Base-by-base conservation (phyloP, 352 stramenopile species). In the Phytophthora idaei region DNA sequence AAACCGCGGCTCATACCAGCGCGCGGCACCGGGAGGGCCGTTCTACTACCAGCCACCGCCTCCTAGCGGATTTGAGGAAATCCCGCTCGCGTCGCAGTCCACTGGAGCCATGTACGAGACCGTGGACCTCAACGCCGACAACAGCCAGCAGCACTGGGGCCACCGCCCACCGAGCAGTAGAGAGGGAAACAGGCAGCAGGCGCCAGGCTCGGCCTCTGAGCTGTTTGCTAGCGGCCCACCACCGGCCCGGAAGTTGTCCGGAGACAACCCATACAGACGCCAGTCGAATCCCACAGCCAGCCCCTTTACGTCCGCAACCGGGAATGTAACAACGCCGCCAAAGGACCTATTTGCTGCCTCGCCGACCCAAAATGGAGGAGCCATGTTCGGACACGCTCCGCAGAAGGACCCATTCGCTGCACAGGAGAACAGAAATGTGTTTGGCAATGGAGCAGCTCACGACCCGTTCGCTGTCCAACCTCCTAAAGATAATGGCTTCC, bases 51-150 rank as follows among this genome's bases (percentile, higher is more conserved):
- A 80, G 47, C 63, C 74, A 11, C 56, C 54, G 10, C 17, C 51
- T n/a, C 37, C 63, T 28, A 60, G 29, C 21, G 66, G 54, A 51
- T 51, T 72, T 49, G 70, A 76, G 1, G 74, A 78, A 15, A 68
- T 81, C 14, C 63, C 71, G 39, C 72, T 76, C 32, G 70, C 73
- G 3, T 71, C 70, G 9, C 58, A 71, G 41, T 79, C 69, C 1
- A 73, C 57, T 11, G 71, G 74, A 34, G 58, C 46, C 21, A 62
- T 67, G 27, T 84, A 84, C 61, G 76, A 84, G 62, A 84, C 76
- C 1, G 76, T 84, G 48, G 76, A 84, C 44, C 62, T 84, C 21
- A 70, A 74, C 50, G 70, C 76, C 7, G 70, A 81, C 36, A 74
- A 39, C 47, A 61, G 56, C 45, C 60, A 74, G 10, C 60, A 64